Conservation (phyloP, 75 land plant species). For the Pseudotsuga menziesii region DNA sequence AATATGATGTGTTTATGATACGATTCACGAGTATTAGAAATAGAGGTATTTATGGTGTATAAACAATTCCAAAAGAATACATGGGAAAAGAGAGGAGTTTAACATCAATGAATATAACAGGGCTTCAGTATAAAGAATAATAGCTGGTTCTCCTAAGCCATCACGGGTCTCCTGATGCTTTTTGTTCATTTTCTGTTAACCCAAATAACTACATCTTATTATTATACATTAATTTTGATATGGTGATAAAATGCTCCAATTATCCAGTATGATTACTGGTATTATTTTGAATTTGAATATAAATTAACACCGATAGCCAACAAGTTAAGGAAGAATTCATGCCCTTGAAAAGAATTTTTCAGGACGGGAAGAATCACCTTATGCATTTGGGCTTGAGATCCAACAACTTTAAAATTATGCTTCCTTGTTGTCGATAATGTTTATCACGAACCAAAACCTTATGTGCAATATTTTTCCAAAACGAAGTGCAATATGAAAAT, state of each 20-base stretch:
- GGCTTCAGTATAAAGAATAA: background rate
- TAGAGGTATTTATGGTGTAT: background rate
- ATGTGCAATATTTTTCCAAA: constrained; percentile 4
- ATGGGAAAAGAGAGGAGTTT: background rate
- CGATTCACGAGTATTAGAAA: background rate
- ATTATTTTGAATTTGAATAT: background rate
- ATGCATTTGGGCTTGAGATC: background rate
- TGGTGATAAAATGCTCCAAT: background rate
- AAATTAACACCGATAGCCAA: background rate
- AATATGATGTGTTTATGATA: too few species aligned
- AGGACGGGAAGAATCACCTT: background rate
- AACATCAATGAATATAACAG: background rate
- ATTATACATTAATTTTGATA: background rate
- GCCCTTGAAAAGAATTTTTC: background rate
- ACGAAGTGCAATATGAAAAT: background rate
- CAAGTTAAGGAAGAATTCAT: background rate
- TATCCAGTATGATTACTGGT: background rate
- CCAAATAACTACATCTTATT: background rate
- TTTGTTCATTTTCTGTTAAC: background rate
- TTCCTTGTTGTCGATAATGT: background rate
- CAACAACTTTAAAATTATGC: background rate
- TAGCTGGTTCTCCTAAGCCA: background rate
- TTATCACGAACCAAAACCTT: background rate
- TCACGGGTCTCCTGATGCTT: background rate
- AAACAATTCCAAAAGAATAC: background rate